Conservation (phyloP, 371 early-diverging fungal species). For the Syncephalastrum racemosum region DNA sequence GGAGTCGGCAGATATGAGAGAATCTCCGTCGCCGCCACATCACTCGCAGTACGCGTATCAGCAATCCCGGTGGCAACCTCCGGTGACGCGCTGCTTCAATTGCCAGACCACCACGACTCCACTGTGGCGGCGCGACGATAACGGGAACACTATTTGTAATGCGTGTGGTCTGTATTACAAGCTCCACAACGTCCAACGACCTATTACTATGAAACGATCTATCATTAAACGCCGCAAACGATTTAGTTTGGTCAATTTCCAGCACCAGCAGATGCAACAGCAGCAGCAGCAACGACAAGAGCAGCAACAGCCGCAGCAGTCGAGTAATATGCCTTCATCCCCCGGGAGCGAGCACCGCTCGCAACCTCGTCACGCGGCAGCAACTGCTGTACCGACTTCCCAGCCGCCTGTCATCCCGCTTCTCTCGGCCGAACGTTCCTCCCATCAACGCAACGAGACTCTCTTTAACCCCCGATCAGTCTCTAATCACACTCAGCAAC, state of each 20-base stretch:
- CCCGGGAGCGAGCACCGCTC: no score
- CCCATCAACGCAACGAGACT: no score
- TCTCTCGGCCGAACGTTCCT: no score
- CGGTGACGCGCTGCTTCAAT: conserved; percentile 62
- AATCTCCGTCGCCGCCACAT: no score
- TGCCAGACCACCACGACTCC: conserved; percentile 85
- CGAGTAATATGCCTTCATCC: no score
- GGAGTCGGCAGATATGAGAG: conserved; percentile 10
- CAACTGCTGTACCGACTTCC: no score
- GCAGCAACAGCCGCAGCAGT: neutral
- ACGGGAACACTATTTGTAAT: conserved; percentile 80
- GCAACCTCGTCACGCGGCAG: no score
- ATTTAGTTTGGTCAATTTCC: conserved; percentile 28
- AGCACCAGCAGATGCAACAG: conserved; percentile 14
- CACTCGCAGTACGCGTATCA: conserved; percentile 3
- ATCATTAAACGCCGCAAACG: conserved; percentile 85
- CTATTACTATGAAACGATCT: conserved; percentile 73
- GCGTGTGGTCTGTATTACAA: conserved; percentile 87
- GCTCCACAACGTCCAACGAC: conserved; percentile 74
- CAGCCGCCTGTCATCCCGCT: no score
- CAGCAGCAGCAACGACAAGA: conserved; percentile 3
- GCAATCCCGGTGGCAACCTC: conserved; percentile 16
- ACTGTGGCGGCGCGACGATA: conserved; percentile 83
- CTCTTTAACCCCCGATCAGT: no score
- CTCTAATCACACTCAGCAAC: no score